Evolutionary conservation across 257 asterid genomes (phyloP), one percentile per base, ranked within the genome.

Genomic region (Buddleja alternifolia): DNA sequence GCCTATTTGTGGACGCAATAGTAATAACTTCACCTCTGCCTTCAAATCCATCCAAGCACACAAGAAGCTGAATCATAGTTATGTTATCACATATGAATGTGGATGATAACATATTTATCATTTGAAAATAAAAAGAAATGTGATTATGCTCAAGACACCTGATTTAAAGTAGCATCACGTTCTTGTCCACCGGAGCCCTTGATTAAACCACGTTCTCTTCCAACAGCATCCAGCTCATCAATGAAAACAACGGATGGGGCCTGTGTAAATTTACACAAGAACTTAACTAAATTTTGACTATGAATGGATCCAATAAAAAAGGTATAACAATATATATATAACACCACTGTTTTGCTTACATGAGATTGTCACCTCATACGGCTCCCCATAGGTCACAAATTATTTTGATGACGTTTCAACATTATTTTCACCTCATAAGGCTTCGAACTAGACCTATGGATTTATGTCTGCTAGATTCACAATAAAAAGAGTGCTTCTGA

Each of bases 211-310:
- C 97, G 95, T 61, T 83, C 95, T 60, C 99, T 86, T 76, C 99
- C 97, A 75, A 90, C 99, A 66, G 97, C 97, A 78, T 93, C 99
- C 76, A 93, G 78, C 86, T 93, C 99, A 84, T 93, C 97, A 69
- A 93, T 93, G 85, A 88, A 93, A 69, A 93, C 99, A 61, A 93
- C 96, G 61, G 99, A 87, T 60, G 97, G 99, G 66, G 99, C 95
- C 98, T 93, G 80, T 60, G 44, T 16, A 74, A 73, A 82, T 44
- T 63, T 62, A 63, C 67, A 70, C 40, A 63, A 62, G 29, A 41
- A 62, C 20, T 60, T 29, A 60, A 14, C 58, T 48, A 14, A 59
- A 25, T 21, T n/a, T n/a, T n/a, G n/a, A n/a, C n/a, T n/a, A n/a
- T n/a, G n/a, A n/a, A n/a, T n/a, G n/a, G n/a, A n/a, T n/a, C n/a